Conservation (phyloP, 139 green algal species). For the Desmodesmus armatus region DNA sequence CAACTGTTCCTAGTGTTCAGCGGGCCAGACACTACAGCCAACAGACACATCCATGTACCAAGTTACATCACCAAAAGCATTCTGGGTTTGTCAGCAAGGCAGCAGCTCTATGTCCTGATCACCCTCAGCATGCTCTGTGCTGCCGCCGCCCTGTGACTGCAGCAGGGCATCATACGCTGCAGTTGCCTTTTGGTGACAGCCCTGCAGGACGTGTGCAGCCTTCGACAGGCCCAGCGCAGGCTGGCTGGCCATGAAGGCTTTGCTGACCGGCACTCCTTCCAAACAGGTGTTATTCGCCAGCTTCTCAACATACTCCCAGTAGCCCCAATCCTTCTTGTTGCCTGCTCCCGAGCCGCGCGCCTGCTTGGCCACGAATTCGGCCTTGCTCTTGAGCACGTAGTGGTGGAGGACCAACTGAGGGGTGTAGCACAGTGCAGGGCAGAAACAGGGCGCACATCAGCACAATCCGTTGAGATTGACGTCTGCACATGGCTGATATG, state of each 20-base stretch:
- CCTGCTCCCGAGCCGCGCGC: conserved; percentile 38
- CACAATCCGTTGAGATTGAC: no score
- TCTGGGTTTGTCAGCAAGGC: no score
- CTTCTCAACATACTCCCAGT: conserved; percentile 20
- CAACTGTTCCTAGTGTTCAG: no score
- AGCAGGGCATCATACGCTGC: no score
- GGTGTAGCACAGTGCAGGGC: not conserved
- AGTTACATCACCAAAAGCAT: no score
- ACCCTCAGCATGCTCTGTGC: no score
- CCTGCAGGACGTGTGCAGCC: not conserved
- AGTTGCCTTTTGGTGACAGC: no score
- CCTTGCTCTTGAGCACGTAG: conserved; percentile 46
- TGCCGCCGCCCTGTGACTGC: no score
- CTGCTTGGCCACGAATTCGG: conserved; percentile 45
- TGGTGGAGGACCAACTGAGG: conserved; percentile 37
- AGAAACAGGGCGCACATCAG: not conserved
- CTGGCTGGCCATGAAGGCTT: conserved; percentile 9
- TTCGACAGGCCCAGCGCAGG: conserved; percentile 5
- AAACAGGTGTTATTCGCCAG: conserved; percentile 27
- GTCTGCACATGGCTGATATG: no score
- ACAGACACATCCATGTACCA: no score
- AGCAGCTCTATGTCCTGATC: no score
- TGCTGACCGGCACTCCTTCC: not conserved
- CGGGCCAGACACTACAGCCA: no score
- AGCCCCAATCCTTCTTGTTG: conserved; percentile 37